Evolutionary conservation across 2,329 filamentous ascomycete genomes (phyloP).

Genomic region (Fonsecaea pugnacius): DNA sequence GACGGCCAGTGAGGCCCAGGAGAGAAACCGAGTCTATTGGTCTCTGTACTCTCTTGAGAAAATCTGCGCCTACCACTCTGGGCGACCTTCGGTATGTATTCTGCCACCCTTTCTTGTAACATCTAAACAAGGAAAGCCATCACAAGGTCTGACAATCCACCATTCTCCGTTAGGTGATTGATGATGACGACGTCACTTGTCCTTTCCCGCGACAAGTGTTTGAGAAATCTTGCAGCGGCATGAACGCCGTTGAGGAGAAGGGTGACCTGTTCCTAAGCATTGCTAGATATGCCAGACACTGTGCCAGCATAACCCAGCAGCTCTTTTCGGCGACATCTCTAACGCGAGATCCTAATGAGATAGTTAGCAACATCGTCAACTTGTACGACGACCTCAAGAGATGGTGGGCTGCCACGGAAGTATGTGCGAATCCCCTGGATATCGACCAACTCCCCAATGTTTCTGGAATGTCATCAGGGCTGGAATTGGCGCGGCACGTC

Average conservation of each 20-base stretch:
- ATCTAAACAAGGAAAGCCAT: neutral
- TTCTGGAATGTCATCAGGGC: neutral
- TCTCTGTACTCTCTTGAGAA: neutral
- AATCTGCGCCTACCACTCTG: constrained; percentile 7
- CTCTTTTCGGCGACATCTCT: neutral
- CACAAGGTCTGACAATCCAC: neutral
- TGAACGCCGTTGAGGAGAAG: constrained; percentile 9
- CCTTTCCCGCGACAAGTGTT: neutral
- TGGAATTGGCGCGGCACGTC: neutral
- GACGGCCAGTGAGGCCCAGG: neutral
- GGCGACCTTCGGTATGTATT: constrained; percentile 3
- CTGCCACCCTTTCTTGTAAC: neutral
- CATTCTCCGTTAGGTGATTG: constrained; percentile 1
- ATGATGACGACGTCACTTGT: constrained; percentile 3
- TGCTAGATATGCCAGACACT: constrained; percentile 4
- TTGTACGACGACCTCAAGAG: constrained; percentile 1
- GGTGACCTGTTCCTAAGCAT: constrained; percentile 5
- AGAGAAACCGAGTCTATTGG: constrained; percentile 1
- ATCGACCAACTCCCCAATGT: constrained; percentile 5
- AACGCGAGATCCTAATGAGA: constrained; percentile 2
- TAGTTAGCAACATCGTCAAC: neutral
- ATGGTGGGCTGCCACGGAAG: neutral
- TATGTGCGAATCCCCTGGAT: neutral
- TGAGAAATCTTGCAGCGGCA: constrained; percentile 13
- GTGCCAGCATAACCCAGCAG: constrained; percentile 3